These are phyloP conservation scores for Scenedesmus sp. DNA, from an alignment of 163 green algal species.

Conservation along the genomic window DNA sequence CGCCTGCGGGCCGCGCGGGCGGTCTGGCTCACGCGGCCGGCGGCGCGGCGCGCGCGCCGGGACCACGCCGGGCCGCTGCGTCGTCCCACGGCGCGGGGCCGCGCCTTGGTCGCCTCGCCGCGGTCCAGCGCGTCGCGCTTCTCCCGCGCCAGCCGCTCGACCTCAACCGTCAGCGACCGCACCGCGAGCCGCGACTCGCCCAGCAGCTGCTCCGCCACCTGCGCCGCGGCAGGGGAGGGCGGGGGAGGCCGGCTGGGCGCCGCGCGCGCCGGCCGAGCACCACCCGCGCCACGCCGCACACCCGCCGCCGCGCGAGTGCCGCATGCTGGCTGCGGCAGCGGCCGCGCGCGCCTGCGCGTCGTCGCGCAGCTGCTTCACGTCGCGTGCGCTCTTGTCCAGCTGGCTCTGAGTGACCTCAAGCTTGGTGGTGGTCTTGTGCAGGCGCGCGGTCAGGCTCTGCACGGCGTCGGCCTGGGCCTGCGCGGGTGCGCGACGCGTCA, in stretches of 20 bases:
- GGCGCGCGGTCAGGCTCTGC: background rate
- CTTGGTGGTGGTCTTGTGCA: constrained; percentile 36
- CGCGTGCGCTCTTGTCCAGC: constrained; percentile 10
- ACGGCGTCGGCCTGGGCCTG: constrained; percentile 20
- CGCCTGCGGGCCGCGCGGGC: constrained; percentile 8
- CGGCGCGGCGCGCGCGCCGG: too few relatives aligned
- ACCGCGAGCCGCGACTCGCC: constrained; percentile 15
- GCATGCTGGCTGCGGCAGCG: too few relatives aligned
- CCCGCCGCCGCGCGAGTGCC: too few relatives aligned
- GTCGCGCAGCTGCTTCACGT: constrained; percentile 32
- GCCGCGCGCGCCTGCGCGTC: constrained; percentile 6
- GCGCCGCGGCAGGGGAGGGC: background rate
- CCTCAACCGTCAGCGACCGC: constrained; percentile 26
- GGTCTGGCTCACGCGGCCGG: too few relatives aligned
- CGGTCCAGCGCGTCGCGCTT: constrained; percentile 18
- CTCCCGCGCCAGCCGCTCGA: constrained; percentile 30
- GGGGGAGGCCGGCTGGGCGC: too few relatives aligned
- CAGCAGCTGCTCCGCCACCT: constrained; percentile 36
- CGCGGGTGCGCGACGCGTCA: too few relatives aligned
- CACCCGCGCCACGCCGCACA: too few relatives aligned
- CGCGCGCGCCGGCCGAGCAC: too few relatives aligned
- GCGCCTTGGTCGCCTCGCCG: constrained; percentile 22
- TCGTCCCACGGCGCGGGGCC: too few relatives aligned
- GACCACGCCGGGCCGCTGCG: too few relatives aligned
- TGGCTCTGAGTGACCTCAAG: constrained; percentile 24